Evolutionary conservation across 192 early-diverging fungal species (phyloP), one percentile per base, ranked within the genome.

Genomic region (Gamsiella multidivaricata): DNA sequence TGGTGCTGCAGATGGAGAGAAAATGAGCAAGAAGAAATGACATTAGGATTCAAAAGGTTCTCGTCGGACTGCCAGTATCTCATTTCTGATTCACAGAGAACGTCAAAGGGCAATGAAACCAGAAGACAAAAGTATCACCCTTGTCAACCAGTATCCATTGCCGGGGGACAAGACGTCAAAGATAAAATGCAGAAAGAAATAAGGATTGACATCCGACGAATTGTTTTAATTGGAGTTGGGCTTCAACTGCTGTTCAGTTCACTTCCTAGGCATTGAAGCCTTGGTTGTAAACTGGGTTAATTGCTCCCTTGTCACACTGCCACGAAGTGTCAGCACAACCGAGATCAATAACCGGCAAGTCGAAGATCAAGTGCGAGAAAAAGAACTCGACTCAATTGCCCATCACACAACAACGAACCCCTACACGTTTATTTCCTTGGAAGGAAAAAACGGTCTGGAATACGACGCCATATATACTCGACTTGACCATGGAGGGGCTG

Each of bases 201-300:
- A 42, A 55, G 60, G 36, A 54, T 68, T 73, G 79, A 79, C 75
- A 81, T 81, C 80, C 80, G 75, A 83, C 72, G 80, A 83, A 83
- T 81, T 54, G 54, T 79, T 84, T 84, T 82, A 53, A 72, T 81
- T 80, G 69, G 63, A 87, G 61, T 59, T 78, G 58, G 61, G 56
- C 67, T 53, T 59, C 47, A 25, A 37, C 42, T 41, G 54, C 61
- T 55, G 46, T 29, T 69, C 33, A 41, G 36, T 67, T 68, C 41
- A 29, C 49, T 41, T 26, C 32, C 23, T 28, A 26, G 23, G 4
- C 26, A 32, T 15, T n/a, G 32, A 60, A 20, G 18, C 15, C 31
- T 20, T 2, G n/a, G 53, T 6, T 51, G 29, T 31, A 22, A 41
- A 36, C 25, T 47, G 59, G 59, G 59, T 34, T 39, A 28, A 41